Conservation (phyloP, 2,329 filamentous ascomycete species). For the Penicillium sp. region DNA sequence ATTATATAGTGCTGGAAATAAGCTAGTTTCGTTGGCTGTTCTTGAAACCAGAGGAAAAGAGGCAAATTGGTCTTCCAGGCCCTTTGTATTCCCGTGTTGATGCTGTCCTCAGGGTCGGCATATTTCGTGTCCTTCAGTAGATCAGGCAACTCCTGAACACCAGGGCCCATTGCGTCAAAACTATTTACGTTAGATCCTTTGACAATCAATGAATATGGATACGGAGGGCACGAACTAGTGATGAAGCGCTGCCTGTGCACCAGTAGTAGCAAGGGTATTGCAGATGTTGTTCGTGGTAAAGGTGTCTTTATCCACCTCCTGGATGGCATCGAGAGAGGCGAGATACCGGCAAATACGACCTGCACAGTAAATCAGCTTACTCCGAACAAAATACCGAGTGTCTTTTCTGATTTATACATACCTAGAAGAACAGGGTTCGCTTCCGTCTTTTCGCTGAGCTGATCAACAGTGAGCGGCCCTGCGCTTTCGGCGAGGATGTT, state of each 20-base stretch:
- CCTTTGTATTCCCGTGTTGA: not conserved
- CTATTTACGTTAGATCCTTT: not conserved
- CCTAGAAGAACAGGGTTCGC: slow-evolving; percentile 4
- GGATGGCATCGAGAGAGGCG: slow-evolving; percentile 17
- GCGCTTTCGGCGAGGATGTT: slow-evolving; percentile 11
- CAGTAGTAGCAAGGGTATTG: not conserved
- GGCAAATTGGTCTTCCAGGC: slow-evolving; percentile 3
- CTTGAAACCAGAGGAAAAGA: slow-evolving; percentile 1
- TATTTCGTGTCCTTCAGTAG: not conserved
- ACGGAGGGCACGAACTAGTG: not conserved
- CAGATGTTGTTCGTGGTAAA: slow-evolving; percentile 19
- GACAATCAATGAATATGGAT: not conserved
- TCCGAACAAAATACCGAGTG: not conserved
- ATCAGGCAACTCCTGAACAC: slow-evolving; percentile 2
- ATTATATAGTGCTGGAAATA: slow-evolving; percentile 3
- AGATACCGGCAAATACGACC: slow-evolving; percentile 23
- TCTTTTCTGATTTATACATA: not conserved
- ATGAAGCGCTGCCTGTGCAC: slow-evolving; percentile 1
- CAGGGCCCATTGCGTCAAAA: slow-evolving; percentile 1
- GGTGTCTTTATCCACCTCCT: slow-evolving; percentile 15
- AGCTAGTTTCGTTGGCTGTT: not conserved
- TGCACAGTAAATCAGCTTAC: not conserved
- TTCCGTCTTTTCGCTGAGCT: slow-evolving; percentile 11
- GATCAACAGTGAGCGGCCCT: slow-evolving; percentile 15
- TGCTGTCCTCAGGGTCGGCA: not conserved